These are phyloP conservation scores for Wickerhamomyces queroliae DNA, from an alignment of 805 yeast species.

Conservation along the genomic window DNA sequence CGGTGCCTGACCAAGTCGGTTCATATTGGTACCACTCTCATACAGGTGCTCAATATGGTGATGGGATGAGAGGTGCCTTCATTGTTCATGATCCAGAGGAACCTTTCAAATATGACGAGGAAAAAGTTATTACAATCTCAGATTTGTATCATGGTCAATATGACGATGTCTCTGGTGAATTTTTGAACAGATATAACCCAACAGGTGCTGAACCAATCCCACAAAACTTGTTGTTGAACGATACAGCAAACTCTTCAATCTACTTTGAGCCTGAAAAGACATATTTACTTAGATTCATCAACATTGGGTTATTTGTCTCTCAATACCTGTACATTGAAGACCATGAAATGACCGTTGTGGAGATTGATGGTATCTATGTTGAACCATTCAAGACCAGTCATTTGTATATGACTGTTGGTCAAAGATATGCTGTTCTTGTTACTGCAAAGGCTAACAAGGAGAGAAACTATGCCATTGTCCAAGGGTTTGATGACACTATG, in stretches of 20 bases:
- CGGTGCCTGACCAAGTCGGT: constrained; percentile 63
- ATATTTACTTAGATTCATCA: constrained; percentile 57
- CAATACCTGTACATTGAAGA: constrained; percentile 66
- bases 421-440: constrained; percentile 68
- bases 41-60: constrained; percentile 70
- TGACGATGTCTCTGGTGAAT: constrained; percentile 37
- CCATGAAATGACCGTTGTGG: constrained; percentile 66
- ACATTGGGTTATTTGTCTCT: constrained; percentile 68
- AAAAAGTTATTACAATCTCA: constrained; percentile 46
- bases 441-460: constrained; percentile 40
- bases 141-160: constrained; percentile 63
- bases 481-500: constrained; percentile 59
- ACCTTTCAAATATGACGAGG: constrained; percentile 62
- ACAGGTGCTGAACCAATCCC: constrained; percentile 86
- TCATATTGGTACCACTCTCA: constrained; percentile 87
- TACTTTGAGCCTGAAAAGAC: constrained; percentile 53
- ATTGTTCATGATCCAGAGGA: constrained; percentile 50
- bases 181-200: constrained; percentile 64
- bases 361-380: constrained; percentile 67
- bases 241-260: constrained; percentile 52
- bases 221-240: constrained; percentile 58
- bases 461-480: constrained; percentile 56
- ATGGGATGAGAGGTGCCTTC: constrained; percentile 68
- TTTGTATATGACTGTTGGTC: constrained; percentile 71
- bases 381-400: constrained; percentile 50